Evolutionary conservation across 805 yeast genomes (phyloP).

Genomic region (Martiniozyma abietophila): DNA sequence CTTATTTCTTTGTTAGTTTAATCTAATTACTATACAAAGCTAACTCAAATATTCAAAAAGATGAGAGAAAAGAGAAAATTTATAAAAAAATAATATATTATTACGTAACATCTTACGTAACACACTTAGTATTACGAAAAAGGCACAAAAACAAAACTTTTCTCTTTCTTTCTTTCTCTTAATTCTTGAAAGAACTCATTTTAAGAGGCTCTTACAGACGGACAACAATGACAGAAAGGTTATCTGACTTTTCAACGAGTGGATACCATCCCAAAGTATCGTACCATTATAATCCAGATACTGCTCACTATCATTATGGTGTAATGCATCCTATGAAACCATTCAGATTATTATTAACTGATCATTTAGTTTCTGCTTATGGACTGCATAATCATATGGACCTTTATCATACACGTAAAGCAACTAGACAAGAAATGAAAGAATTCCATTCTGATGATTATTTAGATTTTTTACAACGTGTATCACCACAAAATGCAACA

Average conservation of each 20-base stretch:
- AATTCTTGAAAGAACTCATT: conserved; percentile 9
- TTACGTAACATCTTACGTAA: no score
- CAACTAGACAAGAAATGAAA: conserved; percentile 69
- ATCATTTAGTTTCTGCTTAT: conserved; percentile 78
- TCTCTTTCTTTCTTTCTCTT: not conserved
- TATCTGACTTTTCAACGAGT: conserved; percentile 36
- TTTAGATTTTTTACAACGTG: conserved; percentile 61
- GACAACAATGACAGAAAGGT: conserved; percentile 16
- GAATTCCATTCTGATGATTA: conserved; percentile 87
- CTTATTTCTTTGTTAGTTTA: not conserved
- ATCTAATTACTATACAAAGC: no score
- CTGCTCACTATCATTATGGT: conserved; percentile 79
- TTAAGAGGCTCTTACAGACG: conserved; percentile 21
- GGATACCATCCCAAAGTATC: conserved; percentile 56
- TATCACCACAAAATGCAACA: conserved; percentile 64
- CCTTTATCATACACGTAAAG: conserved; percentile 71
- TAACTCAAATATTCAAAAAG: no score
- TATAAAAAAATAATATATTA: no score
- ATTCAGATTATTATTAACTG: conserved; percentile 85
- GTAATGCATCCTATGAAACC: conserved; percentile 98
- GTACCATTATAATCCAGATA: conserved; percentile 80
- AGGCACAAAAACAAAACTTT: not conserved
- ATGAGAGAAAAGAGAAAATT: not conserved
- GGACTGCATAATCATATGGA: conserved; percentile 88
- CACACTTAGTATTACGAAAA: no score